Evolutionary conservation across 352 stramenopile genomes (phyloP).

Genomic region (Phytophthora fragariaefolia): DNA sequence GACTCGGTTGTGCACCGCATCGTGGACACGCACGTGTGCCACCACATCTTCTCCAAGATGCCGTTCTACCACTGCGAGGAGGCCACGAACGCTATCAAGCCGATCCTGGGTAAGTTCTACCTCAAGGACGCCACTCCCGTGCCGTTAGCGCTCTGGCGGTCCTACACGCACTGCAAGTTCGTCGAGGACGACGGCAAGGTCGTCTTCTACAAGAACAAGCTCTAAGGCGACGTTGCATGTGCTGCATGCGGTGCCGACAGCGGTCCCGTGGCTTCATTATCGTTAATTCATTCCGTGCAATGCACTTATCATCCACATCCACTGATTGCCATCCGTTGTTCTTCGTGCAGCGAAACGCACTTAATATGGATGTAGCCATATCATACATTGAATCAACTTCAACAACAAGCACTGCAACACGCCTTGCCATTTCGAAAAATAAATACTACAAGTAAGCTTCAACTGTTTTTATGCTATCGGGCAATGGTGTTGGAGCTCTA

Average conservation of each 20-base stretch:
- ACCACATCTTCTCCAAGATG: slow-evolving; percentile 99
- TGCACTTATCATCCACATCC: slow-evolving; percentile 19
- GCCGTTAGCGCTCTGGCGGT: slow-evolving; percentile 91
- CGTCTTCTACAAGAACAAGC: slow-evolving; percentile 90
- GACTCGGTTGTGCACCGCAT: slow-evolving; percentile 98
- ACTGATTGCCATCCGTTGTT: slow-evolving; percentile 11
- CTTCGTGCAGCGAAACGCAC: slow-evolving; percentile 30
- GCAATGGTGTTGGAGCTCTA: too few relatives aligned
- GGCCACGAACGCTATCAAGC: slow-evolving; percentile 94
- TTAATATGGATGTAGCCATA: slow-evolving; percentile 22
- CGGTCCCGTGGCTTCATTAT: slow-evolving; percentile 22
- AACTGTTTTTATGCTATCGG: too few relatives aligned
- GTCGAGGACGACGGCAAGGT: slow-evolving; percentile 93
- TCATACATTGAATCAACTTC: neutral
- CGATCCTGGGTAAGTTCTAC: slow-evolving; percentile 95
- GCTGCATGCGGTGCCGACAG: neutral
- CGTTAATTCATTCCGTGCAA: slow-evolving; percentile 34
- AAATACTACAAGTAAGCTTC: slow-evolving; percentile 14
- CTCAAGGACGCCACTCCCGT: slow-evolving; percentile 94
- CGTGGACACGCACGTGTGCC: slow-evolving; percentile 96
- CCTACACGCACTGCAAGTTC: slow-evolving; percentile 94
- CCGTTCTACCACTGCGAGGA: slow-evolving; percentile 98
- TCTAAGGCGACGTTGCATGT: slow-evolving; percentile 32
- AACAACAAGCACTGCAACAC: slow-evolving; percentile 9
- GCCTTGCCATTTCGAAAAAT: slow-evolving; percentile 11